Evolutionary conservation across 495 filamentous ascomycete genomes (phyloP), one percentile per base, ranked within the genome.

Genomic region (Wilcoxina mikolae): DNA sequence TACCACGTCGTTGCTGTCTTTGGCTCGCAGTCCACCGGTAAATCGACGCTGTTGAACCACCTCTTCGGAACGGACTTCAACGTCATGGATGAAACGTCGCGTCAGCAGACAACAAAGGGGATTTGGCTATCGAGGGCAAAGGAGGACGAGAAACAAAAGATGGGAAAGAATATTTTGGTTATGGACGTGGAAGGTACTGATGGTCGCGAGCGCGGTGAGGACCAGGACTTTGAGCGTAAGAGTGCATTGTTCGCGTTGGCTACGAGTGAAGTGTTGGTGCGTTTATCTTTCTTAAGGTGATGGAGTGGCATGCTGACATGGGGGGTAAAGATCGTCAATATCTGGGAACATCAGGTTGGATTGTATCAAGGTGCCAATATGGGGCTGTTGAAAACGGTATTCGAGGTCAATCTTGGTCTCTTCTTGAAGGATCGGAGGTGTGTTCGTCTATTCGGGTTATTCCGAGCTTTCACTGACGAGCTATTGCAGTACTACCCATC

Each of bases 101-200:
- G 91, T 51, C 79, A 85, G 58, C 91, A 98, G 73, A 98, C 91
- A 0, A 98, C 91, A 35, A 98, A 96, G 73, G 91, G 91, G 60
- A 98, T 96, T 67, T 98, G 91, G 91, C 80, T 98, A 80, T 93
- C 88, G 53, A 94, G 94, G 69, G 95, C 95, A 65, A 88, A 91
- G 71, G 79, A 72, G 60, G 70, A 73, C 58, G 56, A 66, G 50
- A 52, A 59, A 47, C 67, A 64, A 15, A 66, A 65, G 9, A 95
- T 95, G 90, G 89, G 87, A 60, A 86, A 93, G 53, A 98, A 98
- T 66, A 95, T 98, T 64, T 71, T 98, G 57, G 90, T 98, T 58
- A 98, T 98, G 91, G 91, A 98, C 67, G 91, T 98, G 39, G 91
- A 98, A 68, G 91, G 91, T 60, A 98, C 91, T 10, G 91, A 98